These are phyloP conservation scores for Daedaleopsis sinensis DNA, from an alignment of 768 basidiomycete genomes.

Conservation along the genomic window DNA sequence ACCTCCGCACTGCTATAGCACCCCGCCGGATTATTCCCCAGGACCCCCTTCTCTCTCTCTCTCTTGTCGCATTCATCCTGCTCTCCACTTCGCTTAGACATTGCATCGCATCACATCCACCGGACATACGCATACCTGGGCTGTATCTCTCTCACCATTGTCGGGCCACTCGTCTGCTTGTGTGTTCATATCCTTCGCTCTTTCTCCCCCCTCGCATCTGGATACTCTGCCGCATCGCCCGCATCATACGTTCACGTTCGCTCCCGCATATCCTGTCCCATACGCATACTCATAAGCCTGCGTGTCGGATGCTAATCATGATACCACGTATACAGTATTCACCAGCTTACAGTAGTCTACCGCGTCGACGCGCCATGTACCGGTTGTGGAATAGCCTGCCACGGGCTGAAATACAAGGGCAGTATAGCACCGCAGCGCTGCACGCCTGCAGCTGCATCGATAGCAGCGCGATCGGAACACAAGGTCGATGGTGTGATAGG, in stretches of 20 bases:
- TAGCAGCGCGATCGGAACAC: background rate
- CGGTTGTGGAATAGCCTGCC: conserved; percentile 12
- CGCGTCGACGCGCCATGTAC: conserved; percentile 17
- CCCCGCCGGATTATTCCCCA: conserved; percentile 3
- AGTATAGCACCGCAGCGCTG: conserved; percentile 6
- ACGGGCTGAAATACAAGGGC: conserved; percentile 17
- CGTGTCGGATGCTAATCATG: conserved; percentile 23
- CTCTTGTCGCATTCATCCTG: background rate
- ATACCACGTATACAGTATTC: conserved; percentile 20
- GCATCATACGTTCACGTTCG: conserved; percentile 1
- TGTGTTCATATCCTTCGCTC: conserved; percentile 14
- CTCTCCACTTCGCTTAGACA: background rate
- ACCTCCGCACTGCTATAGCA: conserved; percentile 58
- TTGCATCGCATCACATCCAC: conserved; percentile 2
- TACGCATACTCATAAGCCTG: conserved; percentile 12
- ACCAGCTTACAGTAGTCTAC: conserved; percentile 4
- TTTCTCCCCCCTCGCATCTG: conserved; percentile 6
- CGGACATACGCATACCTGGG: conserved; percentile 3
- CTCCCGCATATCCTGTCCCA: conserved; percentile 9
- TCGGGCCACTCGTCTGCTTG: conserved; percentile 13
- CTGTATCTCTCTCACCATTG: conserved; percentile 9
- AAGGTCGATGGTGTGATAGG: conserved; percentile 5
- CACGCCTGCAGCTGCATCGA: background rate
- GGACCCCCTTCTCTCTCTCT: conserved; percentile 8
- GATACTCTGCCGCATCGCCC: background rate